phyloP scores from a whole-genome alignment of 2,329 filamentous ascomycete species.

The Alternaria brassicicola region DNA sequence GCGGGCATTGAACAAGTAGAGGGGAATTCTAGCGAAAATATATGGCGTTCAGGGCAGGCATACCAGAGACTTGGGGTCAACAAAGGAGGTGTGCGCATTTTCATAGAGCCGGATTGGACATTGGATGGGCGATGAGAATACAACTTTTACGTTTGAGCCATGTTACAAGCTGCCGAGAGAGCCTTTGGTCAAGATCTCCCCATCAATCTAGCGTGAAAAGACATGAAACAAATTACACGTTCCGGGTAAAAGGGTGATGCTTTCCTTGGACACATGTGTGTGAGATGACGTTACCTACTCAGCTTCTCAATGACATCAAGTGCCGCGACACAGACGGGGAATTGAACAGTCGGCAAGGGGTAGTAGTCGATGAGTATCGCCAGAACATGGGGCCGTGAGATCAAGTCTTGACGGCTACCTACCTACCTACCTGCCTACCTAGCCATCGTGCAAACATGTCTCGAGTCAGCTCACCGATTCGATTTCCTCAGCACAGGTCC shows the following conservation, averaged over 20 bases:
- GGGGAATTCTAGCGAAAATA: neutral
- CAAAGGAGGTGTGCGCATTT: neutral
- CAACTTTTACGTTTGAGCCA: too few relatives aligned
- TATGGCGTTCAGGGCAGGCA: conserved; percentile 4
- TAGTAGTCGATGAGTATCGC: neutral
- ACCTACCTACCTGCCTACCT: conserved; percentile 14
- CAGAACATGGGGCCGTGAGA: neutral
- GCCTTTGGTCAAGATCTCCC: too few relatives aligned
- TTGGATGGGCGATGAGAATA: neutral
- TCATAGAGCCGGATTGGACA: neutral
- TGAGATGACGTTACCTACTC: neutral
- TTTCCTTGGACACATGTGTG: neutral
- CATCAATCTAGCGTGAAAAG: too few relatives aligned
- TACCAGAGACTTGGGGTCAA: neutral
- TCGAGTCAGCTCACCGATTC: too few relatives aligned
- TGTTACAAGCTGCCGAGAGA: neutral
- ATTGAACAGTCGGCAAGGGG: neutral
- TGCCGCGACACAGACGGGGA: neutral
- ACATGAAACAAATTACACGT: neutral
- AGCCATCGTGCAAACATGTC: neutral
- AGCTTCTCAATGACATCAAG: neutral
- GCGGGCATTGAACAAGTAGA: conserved; percentile 50
- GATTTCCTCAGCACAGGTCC: neutral
- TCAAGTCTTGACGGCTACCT: conserved; percentile 6
- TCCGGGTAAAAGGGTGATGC: neutral